A percentile compares a stretch with the other conserved stretches of the same genome.
Evolutionary conservation across 331 rosid species (phyloP).

Genomic region (Pyrus hybrid): DNA sequence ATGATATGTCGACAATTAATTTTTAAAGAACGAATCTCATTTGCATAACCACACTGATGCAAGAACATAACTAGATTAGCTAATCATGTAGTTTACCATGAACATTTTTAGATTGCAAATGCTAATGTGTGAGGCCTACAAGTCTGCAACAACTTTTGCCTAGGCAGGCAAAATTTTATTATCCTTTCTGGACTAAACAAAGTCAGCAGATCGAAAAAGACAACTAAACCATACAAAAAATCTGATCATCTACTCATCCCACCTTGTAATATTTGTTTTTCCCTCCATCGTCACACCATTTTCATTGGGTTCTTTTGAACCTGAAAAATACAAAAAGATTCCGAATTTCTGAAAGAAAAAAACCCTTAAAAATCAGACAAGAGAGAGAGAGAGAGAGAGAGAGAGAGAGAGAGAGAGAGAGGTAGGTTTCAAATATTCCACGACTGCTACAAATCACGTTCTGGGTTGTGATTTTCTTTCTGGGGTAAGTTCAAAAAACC

Average conservation of each 20-base stretch:
- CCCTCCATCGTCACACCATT: neutral
- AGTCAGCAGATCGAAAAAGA: constrained; percentile 2
- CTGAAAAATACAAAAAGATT: neutral
- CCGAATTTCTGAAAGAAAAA: constrained; percentile 12
- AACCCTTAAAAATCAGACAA: constrained; percentile 24
- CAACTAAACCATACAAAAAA: neutral
- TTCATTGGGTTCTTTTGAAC: neutral
- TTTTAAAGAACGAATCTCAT: too few relatives aligned
- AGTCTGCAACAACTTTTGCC: neutral
- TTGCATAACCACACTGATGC: too few relatives aligned
- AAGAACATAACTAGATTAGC: neutral
- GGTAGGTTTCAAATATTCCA: constrained; percentile 46
- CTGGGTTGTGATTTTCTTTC: constrained; percentile 22
- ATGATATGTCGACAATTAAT: too few relatives aligned
- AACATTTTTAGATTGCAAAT: neutral
- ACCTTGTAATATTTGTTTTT: neutral
- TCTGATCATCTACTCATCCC: neutral
- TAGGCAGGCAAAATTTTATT: neutral
- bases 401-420: constrained; percentile 3
- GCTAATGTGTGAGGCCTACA: neutral
- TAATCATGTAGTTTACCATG: neutral
- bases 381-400: neutral
- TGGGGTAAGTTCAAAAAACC: constrained; percentile 37
- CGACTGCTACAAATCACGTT: constrained; percentile 25
- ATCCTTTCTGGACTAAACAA: neutral